Percentiles rank a stretch among this genome's conserved stretches.
Evolutionary conservation across 2,329 filamentous ascomycete genomes (phyloP).

Genomic region (Colletotrichum aenigma): DNA sequence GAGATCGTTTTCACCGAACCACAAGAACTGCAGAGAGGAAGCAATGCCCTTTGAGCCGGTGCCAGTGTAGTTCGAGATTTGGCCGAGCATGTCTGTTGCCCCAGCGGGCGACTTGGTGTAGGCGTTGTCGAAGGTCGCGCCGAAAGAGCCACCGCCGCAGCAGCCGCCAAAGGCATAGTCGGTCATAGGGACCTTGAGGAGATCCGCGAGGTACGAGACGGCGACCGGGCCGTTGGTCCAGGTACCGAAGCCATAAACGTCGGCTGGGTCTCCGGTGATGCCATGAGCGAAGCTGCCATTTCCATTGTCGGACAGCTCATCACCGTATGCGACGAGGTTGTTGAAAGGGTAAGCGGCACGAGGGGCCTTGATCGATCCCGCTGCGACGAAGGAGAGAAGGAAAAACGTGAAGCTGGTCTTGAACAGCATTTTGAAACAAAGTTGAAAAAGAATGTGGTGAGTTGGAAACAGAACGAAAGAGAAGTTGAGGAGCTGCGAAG

Average conservation of each 20-base stretch:
- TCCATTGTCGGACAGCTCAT: not conserved
- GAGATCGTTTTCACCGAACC: not conserved
- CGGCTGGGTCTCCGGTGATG: not conserved
- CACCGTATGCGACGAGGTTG: not conserved
- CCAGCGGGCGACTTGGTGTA: not conserved
- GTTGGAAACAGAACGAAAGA: not conserved
- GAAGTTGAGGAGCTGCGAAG: not conserved
- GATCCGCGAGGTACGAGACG: conserved; percentile 2
- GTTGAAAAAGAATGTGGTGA: not conserved
- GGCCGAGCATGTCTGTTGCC: not conserved
- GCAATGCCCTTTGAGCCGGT: not conserved
- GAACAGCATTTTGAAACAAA: not conserved
- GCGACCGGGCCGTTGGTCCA: conserved; percentile 2
- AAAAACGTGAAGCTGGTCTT: not conserved
- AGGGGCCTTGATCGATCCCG: not conserved
- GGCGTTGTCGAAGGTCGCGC: not conserved
- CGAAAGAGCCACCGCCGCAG: not conserved
- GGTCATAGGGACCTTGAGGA: not conserved
- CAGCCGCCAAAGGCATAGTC: not conserved
- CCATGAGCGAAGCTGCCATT: not conserved
- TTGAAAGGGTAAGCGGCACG: not conserved
- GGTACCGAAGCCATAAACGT: not conserved
- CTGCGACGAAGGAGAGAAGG: not conserved
- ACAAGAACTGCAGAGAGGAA: not conserved
- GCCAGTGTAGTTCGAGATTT: not conserved